Evolutionary conservation across 306 rosid species (phyloP), one percentile per base, ranked within the genome.

Genomic region (Sicyos edulis): DNA sequence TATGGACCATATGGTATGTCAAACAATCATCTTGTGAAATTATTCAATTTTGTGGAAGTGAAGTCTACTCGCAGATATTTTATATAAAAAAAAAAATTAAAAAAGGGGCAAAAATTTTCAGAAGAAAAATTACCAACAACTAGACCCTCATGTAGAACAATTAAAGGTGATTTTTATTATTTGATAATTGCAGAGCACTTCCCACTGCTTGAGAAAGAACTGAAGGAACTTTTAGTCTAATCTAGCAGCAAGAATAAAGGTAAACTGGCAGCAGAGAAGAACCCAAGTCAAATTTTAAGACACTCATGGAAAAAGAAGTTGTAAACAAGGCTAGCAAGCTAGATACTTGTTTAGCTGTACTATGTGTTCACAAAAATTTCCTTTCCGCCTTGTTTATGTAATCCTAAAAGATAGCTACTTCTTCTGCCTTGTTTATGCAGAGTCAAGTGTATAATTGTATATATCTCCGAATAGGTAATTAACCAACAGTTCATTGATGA

Each of bases 221-320:
- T 3, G 15, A 16, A 62, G 24, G 42, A 64, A 37, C 49, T 17
- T 24, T 22, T 24, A 58, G 24, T 24, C 64, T 58, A 58, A n/a
- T 58, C 64, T 58, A 58, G 64, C 42, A 58, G 42, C 9, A 58
- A 58, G 64, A 58, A 58, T 24, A 58, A 24, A 13, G 42, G 64
- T 58, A 58, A 14, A 26, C 42, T 13, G 64, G 0, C n/a, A 51
- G 15, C 10, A 11, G 40, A 10, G 63, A 58, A 56, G 61, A 56
- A 20, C 61, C 61, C 68, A 8, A 34, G 50, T 34, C 68, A 34
- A 34, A 24, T 34, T 34, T 16, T 62, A 62, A 34, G 49, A n/a
- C 67, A 61, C 68, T 62, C 14, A 9, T 64, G 52, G 53, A 64
- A 62, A 58, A 24, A 26, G 62, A 26, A 59, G 51, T 16, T 63